A percentile compares a stretch with the other conserved stretches of the same genome.
Conservation (phyloP, 371 early-diverging fungal species). For the Chytridiales sp. region DNA sequence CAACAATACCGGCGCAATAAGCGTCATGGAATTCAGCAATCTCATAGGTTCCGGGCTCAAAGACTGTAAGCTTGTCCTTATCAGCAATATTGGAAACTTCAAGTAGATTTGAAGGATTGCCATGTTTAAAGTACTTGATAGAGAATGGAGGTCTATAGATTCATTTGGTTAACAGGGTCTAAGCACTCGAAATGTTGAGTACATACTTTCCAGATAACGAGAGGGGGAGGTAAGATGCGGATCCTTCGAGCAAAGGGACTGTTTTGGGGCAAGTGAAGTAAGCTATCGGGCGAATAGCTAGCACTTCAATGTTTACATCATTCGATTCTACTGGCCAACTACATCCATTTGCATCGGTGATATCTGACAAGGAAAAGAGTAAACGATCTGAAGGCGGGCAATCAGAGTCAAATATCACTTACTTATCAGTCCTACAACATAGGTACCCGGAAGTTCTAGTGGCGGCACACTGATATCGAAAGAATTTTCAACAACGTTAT, state of each 20-base stretch:
- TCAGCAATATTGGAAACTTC: background rate
- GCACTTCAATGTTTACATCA: conserved; percentile 41
- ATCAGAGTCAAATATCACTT: no score
- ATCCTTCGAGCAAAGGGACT: conserved; percentile 36
- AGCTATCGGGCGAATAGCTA: conserved; percentile 38
- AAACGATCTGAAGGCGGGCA: background rate
- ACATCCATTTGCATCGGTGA: conserved; percentile 51
- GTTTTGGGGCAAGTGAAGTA: conserved; percentile 35
- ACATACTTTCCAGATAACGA: conserved; percentile 34
- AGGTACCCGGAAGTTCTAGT: conserved; percentile 34
- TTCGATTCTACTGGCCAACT: conserved; percentile 29
- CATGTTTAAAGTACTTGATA: conserved; percentile 19
- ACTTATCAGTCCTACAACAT: conserved; percentile 40
- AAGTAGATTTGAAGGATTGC: background rate
- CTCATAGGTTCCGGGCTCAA: conserved; percentile 34
- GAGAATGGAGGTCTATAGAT: conserved; percentile 29
- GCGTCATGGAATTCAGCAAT: conserved; percentile 28
- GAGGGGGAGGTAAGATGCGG: conserved; percentile 23
- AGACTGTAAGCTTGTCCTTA: conserved; percentile 4
- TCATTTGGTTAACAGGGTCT: background rate
- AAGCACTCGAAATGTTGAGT: background rate
- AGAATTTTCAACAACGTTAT: background rate
- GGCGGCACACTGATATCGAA: conserved; percentile 24
- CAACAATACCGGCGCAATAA: conserved; percentile 32
- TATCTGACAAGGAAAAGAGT: conserved; percentile 20